A percentile compares a stretch with the other conserved stretches of the same genome.
phyloP scores from a whole-genome alignment of 106 monocot species.

The Hemerocallis citrina region DNA sequence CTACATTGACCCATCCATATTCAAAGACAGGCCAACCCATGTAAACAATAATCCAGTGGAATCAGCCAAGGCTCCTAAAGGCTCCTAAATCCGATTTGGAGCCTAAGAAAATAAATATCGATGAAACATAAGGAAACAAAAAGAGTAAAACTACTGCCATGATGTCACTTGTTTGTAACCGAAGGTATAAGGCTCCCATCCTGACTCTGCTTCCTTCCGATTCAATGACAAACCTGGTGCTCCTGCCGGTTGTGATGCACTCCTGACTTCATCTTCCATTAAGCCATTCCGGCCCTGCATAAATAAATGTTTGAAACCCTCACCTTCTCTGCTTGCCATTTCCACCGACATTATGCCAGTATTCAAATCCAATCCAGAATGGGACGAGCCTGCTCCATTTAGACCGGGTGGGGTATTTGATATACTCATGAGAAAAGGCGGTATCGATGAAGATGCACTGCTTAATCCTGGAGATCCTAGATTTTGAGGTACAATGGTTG shows the following conservation, averaged over 20 bases:
- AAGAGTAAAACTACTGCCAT: conserved; percentile 9
- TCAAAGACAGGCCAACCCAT: not conserved
- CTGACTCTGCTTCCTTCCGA: conserved; percentile 55
- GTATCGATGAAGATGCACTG: conserved; percentile 9
- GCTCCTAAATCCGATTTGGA: not conserved
- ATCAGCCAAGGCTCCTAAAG: not conserved
- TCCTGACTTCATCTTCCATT: conserved; percentile 25
- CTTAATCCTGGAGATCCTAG: conserved; percentile 16
- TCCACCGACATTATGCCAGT: conserved; percentile 21
- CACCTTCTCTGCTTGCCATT: conserved; percentile 16
- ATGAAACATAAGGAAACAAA: not conserved
- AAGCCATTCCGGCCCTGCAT: conserved; percentile 25
- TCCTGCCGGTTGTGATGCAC: conserved; percentile 21
- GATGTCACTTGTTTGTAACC: conserved; percentile 46
- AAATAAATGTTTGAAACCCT: conserved; percentile 28
- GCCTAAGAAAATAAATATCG: conserved; percentile 6
- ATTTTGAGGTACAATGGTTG: conserved; percentile 37
- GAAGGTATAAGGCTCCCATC: conserved; percentile 36
- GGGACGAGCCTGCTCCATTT: conserved; percentile 17
- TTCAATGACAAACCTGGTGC: conserved; percentile 17
- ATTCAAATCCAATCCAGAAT: conserved; percentile 55
- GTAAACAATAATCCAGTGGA: not conserved
- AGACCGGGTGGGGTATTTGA: conserved; percentile 16
- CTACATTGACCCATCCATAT: conserved; percentile 1
- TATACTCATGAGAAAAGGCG: conserved; percentile 33